A percentile compares a stretch with the other conserved stretches of the same genome.
Evolutionary conservation across 768 basidiomycete species (phyloP).

Genomic region (Lanmaoa pseudosensibilis): DNA sequence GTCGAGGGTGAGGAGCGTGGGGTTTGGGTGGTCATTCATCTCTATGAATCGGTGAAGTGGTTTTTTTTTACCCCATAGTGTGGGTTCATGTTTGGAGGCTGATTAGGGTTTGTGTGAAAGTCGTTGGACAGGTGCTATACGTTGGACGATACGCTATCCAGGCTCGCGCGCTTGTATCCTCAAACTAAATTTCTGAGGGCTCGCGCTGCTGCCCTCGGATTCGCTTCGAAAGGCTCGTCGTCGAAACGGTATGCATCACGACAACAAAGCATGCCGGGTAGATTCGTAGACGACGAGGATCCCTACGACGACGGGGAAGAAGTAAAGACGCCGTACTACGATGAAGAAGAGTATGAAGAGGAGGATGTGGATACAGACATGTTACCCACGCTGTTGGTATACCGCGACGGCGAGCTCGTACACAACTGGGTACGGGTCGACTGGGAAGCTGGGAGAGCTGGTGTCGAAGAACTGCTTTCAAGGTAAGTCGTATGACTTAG

Average conservation of each 20-base stretch:
- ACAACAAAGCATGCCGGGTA: conserved; percentile 24
- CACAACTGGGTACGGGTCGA: conserved; percentile 87
- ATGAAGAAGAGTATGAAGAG: conserved; percentile 50
- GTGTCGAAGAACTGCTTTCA: conserved; percentile 65
- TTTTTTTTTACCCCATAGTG: neutral
- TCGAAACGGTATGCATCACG: conserved; percentile 9
- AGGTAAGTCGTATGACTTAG: conserved; percentile 39
- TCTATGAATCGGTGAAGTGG: conserved; percentile 72
- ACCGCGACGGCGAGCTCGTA: conserved; percentile 79
- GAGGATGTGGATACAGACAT: conserved; percentile 75
- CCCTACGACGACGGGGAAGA: conserved; percentile 41
- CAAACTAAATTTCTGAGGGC: conserved; percentile 81
- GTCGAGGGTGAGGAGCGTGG: conserved; percentile 69
- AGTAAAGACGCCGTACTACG: conserved; percentile 31
- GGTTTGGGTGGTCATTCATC: conserved; percentile 82
- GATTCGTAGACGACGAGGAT: conserved; percentile 42
- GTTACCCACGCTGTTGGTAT: conserved; percentile 76
- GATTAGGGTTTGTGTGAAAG: conserved; percentile 37
- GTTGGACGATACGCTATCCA: conserved; percentile 66
- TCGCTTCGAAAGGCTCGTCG: conserved; percentile 46
- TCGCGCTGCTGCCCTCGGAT: conserved; percentile 74
- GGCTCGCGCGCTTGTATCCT: conserved; percentile 66
- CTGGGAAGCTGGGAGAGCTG: conserved; percentile 75
- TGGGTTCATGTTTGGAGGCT: neutral
- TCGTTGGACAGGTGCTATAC: conserved; percentile 72